Percentiles rank a stretch among this genome's conserved stretches.
Evolutionary conservation across 352 stramenopile species (phyloP).

Genomic region (Globisporangium acanthophoron): DNA sequence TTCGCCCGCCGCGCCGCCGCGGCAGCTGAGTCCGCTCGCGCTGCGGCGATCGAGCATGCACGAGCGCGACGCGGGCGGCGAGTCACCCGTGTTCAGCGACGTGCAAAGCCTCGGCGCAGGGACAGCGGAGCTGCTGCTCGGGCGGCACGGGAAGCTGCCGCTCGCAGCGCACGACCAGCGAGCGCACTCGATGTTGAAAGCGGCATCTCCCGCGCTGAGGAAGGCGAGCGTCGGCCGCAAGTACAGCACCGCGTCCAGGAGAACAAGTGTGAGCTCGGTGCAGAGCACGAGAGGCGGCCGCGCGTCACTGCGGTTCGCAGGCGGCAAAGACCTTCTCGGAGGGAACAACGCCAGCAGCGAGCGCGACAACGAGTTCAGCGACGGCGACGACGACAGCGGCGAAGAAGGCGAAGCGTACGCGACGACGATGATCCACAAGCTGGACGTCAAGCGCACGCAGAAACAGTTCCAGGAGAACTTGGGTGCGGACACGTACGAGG

Average conservation of each 20-base stretch:
- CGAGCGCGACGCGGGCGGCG: not conserved
- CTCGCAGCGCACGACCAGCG: slow-evolving; percentile 5
- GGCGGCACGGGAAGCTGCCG: not conserved
- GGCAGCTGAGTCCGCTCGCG: slow-evolving; percentile 21
- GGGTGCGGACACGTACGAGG: slow-evolving; percentile 26
- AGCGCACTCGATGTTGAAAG: slow-evolving; percentile 2
- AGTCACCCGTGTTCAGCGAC: not conserved
- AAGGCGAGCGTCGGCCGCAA: slow-evolving; percentile 9
- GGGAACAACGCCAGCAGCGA: slow-evolving; percentile 3
- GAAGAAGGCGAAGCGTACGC: slow-evolving; percentile 12
- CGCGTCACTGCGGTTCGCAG: slow-evolving; percentile 1
- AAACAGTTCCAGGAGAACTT: slow-evolving; percentile 23
- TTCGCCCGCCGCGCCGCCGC: slow-evolving; percentile 3
- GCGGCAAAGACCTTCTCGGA: slow-evolving; percentile 1
- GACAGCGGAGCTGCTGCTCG: not conserved
- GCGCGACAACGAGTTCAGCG: not conserved
- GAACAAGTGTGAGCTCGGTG: slow-evolving; percentile 8
- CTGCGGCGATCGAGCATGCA: slow-evolving; percentile 1
- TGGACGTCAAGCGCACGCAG: slow-evolving; percentile 12
- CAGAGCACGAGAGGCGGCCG: not conserved
- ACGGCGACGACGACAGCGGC: not conserved
- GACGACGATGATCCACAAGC: slow-evolving; percentile 9
- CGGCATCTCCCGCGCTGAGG: not conserved
- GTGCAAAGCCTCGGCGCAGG: not conserved
- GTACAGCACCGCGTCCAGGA: slow-evolving; percentile 7